These are phyloP conservation scores for Cyclostephanos invisitatus DNA, from an alignment of 108 stramenopile species.

Conservation along the genomic window DNA sequence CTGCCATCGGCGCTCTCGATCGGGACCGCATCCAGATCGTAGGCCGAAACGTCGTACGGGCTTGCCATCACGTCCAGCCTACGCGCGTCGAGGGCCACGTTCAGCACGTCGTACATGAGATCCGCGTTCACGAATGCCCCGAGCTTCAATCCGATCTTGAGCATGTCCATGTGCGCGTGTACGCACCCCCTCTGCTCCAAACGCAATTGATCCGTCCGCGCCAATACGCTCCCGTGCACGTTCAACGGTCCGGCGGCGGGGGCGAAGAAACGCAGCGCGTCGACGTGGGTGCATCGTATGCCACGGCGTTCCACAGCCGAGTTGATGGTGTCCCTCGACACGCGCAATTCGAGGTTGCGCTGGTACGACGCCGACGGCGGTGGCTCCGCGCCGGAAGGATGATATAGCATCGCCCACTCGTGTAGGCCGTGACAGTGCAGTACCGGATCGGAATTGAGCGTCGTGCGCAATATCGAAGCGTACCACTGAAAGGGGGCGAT, in stretches of 20 bases:
- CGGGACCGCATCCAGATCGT: constrained; percentile 61
- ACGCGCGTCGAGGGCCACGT: constrained; percentile 75
- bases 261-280: constrained; percentile 93
- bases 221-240: constrained; percentile 55
- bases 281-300: constrained; percentile 91
- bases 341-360: constrained; percentile 74
- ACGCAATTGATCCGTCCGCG: constrained; percentile 60
- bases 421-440: constrained; percentile 92
- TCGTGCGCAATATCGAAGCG: constrained; percentile 60
- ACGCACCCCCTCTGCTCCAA: constrained; percentile 86
- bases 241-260: constrained; percentile 83
- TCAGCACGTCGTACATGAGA: constrained; percentile 60
- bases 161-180: constrained; percentile 95
- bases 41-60: constrained; percentile 83
- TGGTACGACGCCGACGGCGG: constrained; percentile 77
- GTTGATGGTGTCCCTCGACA: constrained; percentile 72
- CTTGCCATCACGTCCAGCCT: constrained; percentile 89
- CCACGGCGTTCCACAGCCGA: constrained; percentile 82
- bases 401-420: constrained; percentile 98
- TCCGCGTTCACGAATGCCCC: constrained; percentile 69
- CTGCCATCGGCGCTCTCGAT: constrained; percentile 89
- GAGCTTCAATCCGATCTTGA: constrained; percentile 84
- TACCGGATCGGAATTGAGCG: constrained; percentile 70
- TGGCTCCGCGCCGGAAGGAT: constrained; percentile 53
- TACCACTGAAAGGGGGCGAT: constrained; percentile 75